Evolutionary conservation across 2,329 filamentous ascomycete genomes (phyloP).

Genomic region (Beauveria sp.): DNA sequence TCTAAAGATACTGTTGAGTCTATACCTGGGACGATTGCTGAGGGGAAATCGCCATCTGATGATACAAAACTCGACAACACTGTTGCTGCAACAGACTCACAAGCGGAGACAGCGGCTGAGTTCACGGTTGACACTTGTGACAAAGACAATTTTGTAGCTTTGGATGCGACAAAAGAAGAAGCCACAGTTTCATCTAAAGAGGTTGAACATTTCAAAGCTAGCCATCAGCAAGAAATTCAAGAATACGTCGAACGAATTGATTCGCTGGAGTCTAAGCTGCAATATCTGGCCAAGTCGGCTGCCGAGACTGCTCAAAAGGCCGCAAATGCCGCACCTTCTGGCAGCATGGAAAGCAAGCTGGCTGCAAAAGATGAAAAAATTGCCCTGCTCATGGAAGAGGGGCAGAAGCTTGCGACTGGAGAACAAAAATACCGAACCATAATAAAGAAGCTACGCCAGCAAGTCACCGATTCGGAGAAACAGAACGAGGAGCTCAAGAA

Average conservation of each 20-base stretch:
- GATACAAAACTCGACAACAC: neutral
- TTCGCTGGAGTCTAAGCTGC: conserved; percentile 81
- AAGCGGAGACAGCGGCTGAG: neutral
- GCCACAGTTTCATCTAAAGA: neutral
- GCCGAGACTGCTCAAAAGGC: conserved; percentile 66
- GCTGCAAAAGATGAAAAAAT: conserved; percentile 89
- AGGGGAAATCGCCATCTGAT: neutral
- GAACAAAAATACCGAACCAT: conserved; percentile 78
- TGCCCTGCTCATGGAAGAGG: conserved; percentile 83
- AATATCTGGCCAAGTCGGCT: conserved; percentile 76
- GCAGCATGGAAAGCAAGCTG: conserved; percentile 67
- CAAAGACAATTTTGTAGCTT: neutral
- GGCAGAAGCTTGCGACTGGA: conserved; percentile 75
- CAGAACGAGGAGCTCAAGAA: conserved; percentile 51
- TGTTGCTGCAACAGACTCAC: neutral
- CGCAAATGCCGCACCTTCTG: conserved; percentile 51
- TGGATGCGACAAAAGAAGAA: neutral
- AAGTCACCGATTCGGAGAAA: conserved; percentile 59
- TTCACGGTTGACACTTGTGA: neutral
- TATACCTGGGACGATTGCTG: neutral
- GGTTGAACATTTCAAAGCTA: conserved; percentile 19
- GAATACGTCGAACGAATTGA: conserved; percentile 84
- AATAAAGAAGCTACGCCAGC: conserved; percentile 71
- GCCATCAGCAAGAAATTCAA: conserved; percentile 73
- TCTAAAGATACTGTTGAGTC: neutral